A percentile compares a stretch with the other conserved stretches of the same genome.
phyloP scores from a whole-genome alignment of 495 filamentous ascomycete species.

The Trichoderma reesei region DNA sequence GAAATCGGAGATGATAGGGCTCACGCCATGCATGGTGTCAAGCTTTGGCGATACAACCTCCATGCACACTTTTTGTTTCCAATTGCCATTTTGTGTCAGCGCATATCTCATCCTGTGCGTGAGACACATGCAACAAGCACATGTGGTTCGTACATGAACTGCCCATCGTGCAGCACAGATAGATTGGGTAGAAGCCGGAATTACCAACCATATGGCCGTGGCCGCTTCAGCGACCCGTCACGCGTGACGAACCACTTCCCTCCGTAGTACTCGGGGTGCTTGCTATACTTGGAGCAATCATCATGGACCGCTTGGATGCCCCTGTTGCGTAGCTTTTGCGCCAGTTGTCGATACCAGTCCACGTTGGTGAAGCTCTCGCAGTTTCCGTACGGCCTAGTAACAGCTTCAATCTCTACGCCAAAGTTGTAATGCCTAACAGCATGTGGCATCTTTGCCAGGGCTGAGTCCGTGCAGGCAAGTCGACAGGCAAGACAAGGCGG shows the following conservation, averaged over 20 bases:
- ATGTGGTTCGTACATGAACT: neutral
- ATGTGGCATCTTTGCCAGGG: neutral
- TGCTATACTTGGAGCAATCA: constrained; percentile 12
- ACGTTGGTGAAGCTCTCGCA: constrained; percentile 11
- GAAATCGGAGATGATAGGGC: constrained; percentile 14
- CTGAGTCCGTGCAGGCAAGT: neutral
- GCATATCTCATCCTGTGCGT: constrained; percentile 2
- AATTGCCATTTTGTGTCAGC: constrained; percentile 5
- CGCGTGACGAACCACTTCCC: constrained; percentile 14
- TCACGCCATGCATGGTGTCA: constrained; percentile 9
- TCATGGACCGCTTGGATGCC: constrained; percentile 12
- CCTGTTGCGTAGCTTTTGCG: constrained; percentile 13
- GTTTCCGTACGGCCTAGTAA: constrained; percentile 11
- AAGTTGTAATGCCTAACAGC: constrained; percentile 16
- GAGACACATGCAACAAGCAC: neutral
- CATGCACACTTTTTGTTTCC: constrained; percentile 14
- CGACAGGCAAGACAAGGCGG: neutral
- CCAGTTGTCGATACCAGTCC: constrained; percentile 15
- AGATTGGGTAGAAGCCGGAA: neutral
- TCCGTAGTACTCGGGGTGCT: constrained; percentile 14
- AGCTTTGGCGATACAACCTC: constrained; percentile 19
- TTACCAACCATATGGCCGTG: constrained; percentile 10
- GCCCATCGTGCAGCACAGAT: neutral
- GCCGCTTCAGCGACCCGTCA: constrained; percentile 12
- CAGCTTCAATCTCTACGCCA: constrained; percentile 16